A percentile compares a stretch with the other conserved stretches of the same genome.
Conservation (phyloP, 108 stramenopile species). For the Discostella stelligeroides region DNA sequence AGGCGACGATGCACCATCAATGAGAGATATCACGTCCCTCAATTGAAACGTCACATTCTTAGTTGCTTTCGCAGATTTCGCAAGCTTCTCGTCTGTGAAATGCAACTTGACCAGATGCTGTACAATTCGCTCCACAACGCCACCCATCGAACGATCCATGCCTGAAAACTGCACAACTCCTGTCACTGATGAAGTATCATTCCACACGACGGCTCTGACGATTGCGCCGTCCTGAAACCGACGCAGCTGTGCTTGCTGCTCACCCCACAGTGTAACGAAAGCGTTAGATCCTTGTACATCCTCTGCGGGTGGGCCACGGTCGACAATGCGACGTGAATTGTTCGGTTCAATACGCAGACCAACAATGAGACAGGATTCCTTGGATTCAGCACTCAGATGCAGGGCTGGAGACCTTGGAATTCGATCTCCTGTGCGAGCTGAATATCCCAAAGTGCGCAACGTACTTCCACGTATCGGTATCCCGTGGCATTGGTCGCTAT, state of each 20-base stretch:
- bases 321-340: slow-evolving; percentile 70
- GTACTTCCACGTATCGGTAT: slow-evolving; percentile 45
- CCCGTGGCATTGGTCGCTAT: slow-evolving; percentile 45
- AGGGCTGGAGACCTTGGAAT: slow-evolving; percentile 15
- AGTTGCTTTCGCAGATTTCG: background rate
- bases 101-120: slow-evolving; percentile 71
- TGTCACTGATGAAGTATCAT: slow-evolving; percentile 27
- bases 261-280: slow-evolving; percentile 82
- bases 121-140: slow-evolving; percentile 75
- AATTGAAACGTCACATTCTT: slow-evolving; percentile 53
- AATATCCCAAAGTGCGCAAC: slow-evolving; percentile 1
- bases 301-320: slow-evolving; percentile 84
- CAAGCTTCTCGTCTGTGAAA: slow-evolving; percentile 30
- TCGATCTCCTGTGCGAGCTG: slow-evolving; percentile 14
- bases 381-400: background rate
- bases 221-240: slow-evolving; percentile 92
- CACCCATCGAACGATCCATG: slow-evolving; percentile 68
- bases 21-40: slow-evolving; percentile 61
- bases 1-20: slow-evolving; percentile 56
- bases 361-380: slow-evolving; percentile 40
- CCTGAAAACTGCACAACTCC: slow-evolving; percentile 32
- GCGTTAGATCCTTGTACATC: slow-evolving; percentile 50
- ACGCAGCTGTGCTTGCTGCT: slow-evolving; percentile 67
- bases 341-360: slow-evolving; percentile 73
- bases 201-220: slow-evolving; percentile 89